Evolutionary conservation across 306 rosid genomes (phyloP), one percentile per base, ranked within the genome.

Genomic region (Leucaena leucocephala): DNA sequence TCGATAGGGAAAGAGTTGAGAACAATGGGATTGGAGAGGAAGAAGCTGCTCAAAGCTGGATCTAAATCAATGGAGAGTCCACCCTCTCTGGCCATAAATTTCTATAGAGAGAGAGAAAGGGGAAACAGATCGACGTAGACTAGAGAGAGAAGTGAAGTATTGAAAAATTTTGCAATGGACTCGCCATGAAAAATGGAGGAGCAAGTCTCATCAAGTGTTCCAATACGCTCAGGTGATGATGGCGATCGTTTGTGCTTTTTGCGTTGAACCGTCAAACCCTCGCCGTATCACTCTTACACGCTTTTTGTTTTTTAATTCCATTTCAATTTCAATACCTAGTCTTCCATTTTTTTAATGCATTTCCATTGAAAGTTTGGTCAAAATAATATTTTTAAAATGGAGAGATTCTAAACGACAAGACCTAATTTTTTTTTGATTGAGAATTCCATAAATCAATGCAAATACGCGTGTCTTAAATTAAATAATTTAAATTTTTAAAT

Each of bases 11-110:
- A 87, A 55, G 98, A 91, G 85, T 93, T 87, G 61, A 89, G 96
- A 61, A 87, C 91, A 78, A 66, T 65, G 22, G 97, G 92, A 66
- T 66, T 77, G 84, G 84, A 84, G 65, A 68, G 86, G 46, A 84
- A 89, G 84, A 86, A 87, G 48, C 74, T 57, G 52, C 54, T 78
- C 69, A 79, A 76, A 61, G 74, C 39, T 84, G 91, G 98, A 92
- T 90, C 97, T 86, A 91, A 87, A 94, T 88, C 94, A 92, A 92
- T 88, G 86, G 91, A 78, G 85, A 92, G 92, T 90, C 93, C 97
- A 88, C 88, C 83, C 76, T 74, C 86, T 81, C 86, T 86, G 87
- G 81, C 94, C 90, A 92, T 94, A 77, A 87, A 87, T 82, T 58
- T 64, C 63, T 78, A 79, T 71, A 48, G 21, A 14, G 48, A 48